Evolutionary conservation across 2,329 filamentous ascomycete species (phyloP), one percentile per base, ranked within the genome.

Genomic region (Helotiales sp.): DNA sequence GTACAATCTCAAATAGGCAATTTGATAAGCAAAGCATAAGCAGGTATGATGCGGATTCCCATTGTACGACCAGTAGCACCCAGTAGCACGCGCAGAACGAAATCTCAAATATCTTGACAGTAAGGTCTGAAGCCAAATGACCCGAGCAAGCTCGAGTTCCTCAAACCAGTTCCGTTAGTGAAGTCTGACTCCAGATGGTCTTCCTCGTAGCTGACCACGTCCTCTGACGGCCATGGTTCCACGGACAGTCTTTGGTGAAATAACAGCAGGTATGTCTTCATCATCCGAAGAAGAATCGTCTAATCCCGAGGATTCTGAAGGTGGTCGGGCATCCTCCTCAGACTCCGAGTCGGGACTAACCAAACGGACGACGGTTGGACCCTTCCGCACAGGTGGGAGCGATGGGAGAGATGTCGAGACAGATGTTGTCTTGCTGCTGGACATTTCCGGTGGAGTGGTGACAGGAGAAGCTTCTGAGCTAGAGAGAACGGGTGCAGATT

Each of bases 331-430:
- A 55, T 68, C 62, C 26, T 65, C 55, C 52, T 72, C 69, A 1
- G 63, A 70, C 20, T 70, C 69, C 6, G 67, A 54, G 10, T 64
- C 66, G 26, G 70, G 61, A 63, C 73, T 72, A 47, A 67, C 47
- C n/a, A 76, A 61, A 40, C 75, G 67, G 17, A 76, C 74, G 47
- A 76, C 61, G 1, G 74, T 76, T 6, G 73, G 73, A 1, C 70
- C 58, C 40, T 65, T 65, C 17, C 55, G 61, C 28, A 28, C 24
- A 45, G 43, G 50, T 22, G 49, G 40, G 45, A 30, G 5, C n/a
- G 47, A 10, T 30, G 40, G 47, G 26, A 61, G 32, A 3, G 52
- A 7, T 49, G n/a, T 49, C 10, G 58, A 55, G 47, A 59, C 34
- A 5, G 45, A 65, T 11, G 59, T 37, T 15, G 47, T 57, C 34